Conservation (phyloP, 2,329 filamentous ascomycete genomes). For the Diaporthe ilicicola region DNA sequence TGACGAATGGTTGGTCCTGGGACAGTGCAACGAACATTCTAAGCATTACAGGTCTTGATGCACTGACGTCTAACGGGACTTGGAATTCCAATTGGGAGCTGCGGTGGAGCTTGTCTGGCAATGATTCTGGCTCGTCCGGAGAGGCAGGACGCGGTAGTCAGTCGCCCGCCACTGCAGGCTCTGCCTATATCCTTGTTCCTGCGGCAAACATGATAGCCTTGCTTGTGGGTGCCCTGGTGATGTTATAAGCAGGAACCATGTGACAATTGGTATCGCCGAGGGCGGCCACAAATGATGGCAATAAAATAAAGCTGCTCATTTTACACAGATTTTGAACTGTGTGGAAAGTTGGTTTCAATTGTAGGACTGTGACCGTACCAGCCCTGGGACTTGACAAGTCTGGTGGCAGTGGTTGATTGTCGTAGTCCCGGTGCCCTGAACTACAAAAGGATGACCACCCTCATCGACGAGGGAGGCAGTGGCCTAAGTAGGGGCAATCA, state of each 20-base stretch:
- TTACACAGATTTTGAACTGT: background rate
- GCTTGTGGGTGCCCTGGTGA: background rate
- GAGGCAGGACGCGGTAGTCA: background rate
- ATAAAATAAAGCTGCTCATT: background rate
- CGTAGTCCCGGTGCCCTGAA: too few relatives aligned
- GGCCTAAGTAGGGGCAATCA: too few relatives aligned
- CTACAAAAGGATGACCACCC: too few relatives aligned
- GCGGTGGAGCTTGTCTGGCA: conserved; percentile 51
- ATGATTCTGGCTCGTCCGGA: background rate
- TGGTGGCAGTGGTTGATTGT: too few relatives aligned
- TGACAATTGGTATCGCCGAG: background rate
- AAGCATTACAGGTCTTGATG: conserved; percentile 57
- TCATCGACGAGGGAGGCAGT: too few relatives aligned
- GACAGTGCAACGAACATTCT: conserved; percentile 57
- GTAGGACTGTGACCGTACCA: background rate
- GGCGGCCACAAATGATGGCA: background rate
- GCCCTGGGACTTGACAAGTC: background rate
- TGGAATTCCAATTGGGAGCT: conserved; percentile 67
- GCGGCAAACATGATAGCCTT: background rate
- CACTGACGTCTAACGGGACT: conserved; percentile 60
- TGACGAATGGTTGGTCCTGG: conserved; percentile 57
- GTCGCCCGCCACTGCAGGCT: background rate
- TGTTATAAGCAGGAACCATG: background rate
- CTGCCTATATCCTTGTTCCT: background rate
- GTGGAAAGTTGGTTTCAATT: background rate